phyloP scores from a whole-genome alignment of 2,329 filamentous ascomycete genomes.

The Trichophyton verrucosum region DNA sequence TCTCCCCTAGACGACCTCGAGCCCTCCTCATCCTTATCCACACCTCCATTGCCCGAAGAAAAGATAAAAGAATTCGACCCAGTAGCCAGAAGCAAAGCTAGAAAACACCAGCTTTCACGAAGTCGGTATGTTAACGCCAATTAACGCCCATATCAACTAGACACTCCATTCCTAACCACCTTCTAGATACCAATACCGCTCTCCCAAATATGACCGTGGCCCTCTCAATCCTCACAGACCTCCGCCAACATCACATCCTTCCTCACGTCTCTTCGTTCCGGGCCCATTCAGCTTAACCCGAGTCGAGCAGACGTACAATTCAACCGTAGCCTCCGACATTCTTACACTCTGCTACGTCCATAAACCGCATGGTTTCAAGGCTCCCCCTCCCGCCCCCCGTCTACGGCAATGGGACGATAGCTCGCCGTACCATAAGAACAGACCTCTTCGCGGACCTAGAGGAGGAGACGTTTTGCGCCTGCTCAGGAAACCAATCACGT shows the following conservation, averaged over 20 bases:
- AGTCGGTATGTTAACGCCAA: conserved; percentile 38
- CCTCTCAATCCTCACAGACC: conserved; percentile 87
- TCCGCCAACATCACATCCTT: conserved; percentile 71
- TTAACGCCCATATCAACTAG: too few relatives aligned
- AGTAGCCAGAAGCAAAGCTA: conserved; percentile 33
- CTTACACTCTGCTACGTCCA: conserved; percentile 83
- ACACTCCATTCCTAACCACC: too few relatives aligned
- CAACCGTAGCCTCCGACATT: conserved; percentile 74
- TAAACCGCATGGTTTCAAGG: conserved; percentile 61
- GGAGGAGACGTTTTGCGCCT: conserved; percentile 51
- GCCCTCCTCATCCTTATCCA: conserved; percentile 34
- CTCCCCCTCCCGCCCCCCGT: conserved; percentile 47
- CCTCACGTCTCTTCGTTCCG: conserved; percentile 75
- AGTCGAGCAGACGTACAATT: conserved; percentile 78
- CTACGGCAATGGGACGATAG: conserved; percentile 78
- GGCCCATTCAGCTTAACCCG: conserved; percentile 84
- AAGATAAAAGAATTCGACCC: conserved; percentile 40
- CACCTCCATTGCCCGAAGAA: conserved; percentile 27
- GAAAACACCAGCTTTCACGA: conserved; percentile 35
- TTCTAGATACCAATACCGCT: conserved; percentile 78
- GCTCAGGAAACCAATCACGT: conserved; percentile 50
- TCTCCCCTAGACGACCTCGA: conserved; percentile 35
- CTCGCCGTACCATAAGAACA: conserved; percentile 88
- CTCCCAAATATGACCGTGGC: conserved; percentile 88
- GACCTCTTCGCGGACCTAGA: conserved; percentile 70